A percentile compares a stretch with the other conserved stretches of the same genome.
Conservation (phyloP, 495 filamentous ascomycete species). For the Daldinia loculata region DNA sequence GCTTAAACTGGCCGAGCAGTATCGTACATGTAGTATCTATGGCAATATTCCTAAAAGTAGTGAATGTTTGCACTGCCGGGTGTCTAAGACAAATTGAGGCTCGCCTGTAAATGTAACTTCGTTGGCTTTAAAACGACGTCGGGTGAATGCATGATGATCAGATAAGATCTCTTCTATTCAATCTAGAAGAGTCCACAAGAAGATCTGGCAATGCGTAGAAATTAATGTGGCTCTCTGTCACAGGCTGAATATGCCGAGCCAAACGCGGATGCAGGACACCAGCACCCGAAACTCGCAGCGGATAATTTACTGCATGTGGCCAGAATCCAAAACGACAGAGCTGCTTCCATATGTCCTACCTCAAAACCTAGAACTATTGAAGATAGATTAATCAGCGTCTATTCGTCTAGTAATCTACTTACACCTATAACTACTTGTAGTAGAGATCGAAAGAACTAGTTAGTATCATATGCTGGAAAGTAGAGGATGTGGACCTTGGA, state of each 20-base stretch:
- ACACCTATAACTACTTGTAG: not conserved
- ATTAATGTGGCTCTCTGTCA: constrained; percentile 1
- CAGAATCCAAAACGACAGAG: not conserved
- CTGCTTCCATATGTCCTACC: not conserved
- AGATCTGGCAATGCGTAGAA: not conserved
- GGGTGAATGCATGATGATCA: constrained; percentile 19
- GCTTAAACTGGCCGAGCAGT: not conserved
- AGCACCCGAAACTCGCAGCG: constrained; percentile 12
- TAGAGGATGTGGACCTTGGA: not conserved
- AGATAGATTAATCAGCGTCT: not conserved
- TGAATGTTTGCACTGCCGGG: not conserved
- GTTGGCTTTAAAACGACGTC: constrained; percentile 34
- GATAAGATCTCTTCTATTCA: constrained; percentile 7
- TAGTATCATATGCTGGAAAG: not conserved
- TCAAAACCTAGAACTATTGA: not conserved
- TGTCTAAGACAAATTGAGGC: constrained; percentile 35
- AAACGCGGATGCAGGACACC: not conserved
- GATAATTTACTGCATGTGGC: constrained; percentile 22
- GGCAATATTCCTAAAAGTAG: too few species aligned
- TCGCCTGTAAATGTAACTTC: constrained; percentile 31
- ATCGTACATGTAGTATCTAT: not conserved
- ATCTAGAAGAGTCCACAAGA: constrained; percentile 8
- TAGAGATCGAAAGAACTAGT: too few species aligned
- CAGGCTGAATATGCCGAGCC: constrained; percentile 22
- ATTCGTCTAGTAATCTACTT: not conserved